These are phyloP conservation scores for Skeletonema potamos DNA, from an alignment of 108 stramenopile genomes.

Conservation along the genomic window DNA sequence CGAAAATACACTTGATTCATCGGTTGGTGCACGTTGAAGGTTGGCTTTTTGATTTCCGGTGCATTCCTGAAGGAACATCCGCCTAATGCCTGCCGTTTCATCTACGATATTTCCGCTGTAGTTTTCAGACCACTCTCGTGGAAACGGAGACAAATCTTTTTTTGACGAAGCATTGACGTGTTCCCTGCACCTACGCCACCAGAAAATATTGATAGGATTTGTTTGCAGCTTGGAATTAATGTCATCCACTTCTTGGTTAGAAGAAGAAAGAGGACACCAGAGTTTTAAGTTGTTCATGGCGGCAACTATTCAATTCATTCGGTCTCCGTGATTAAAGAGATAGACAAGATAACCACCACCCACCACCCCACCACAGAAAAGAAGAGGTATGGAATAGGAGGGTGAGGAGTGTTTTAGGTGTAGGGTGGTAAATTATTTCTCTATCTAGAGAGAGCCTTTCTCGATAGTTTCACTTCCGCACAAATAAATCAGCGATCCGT, in stretches of 20 bases:
- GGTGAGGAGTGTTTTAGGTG: too few relatives aligned
- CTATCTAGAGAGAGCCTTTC: too few relatives aligned
- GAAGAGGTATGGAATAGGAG: too few relatives aligned
- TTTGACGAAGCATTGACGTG: not conserved
- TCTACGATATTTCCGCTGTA: not conserved
- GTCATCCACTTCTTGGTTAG: not conserved
- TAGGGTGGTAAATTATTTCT: too few relatives aligned
- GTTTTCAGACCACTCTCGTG: slow-evolving; percentile 17
- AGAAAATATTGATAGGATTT: not conserved
- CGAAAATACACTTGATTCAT: slow-evolving; percentile 24
- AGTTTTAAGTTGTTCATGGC: not conserved
- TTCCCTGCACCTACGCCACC: not conserved
- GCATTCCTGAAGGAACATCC: not conserved
- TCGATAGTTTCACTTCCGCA: too few relatives aligned
- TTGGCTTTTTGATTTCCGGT: not conserved
- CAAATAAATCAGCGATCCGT: too few relatives aligned
- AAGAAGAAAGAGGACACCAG: not conserved
- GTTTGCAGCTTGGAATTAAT: not conserved
- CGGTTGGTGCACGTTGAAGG: not conserved
- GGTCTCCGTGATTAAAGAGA: too few relatives aligned
- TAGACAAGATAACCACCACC: too few relatives aligned
- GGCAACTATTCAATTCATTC: not conserved
- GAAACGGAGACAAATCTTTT: slow-evolving; percentile 22
- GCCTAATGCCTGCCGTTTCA: not conserved
- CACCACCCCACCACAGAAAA: too few relatives aligned